phyloP scores from a whole-genome alignment of 345 rosid genomes.

The Corymbia maculata region DNA sequence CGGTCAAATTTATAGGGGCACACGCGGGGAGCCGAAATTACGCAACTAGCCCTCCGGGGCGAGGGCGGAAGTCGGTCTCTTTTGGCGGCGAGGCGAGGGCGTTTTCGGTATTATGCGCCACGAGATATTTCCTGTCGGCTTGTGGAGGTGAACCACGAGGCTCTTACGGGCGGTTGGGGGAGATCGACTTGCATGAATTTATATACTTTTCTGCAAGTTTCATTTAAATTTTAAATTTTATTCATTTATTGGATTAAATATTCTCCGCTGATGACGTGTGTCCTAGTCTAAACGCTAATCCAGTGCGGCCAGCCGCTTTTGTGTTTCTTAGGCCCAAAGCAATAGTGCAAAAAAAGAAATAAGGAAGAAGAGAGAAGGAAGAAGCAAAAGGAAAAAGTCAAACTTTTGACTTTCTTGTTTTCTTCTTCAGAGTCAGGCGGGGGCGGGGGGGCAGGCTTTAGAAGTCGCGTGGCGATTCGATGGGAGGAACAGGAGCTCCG shows the following conservation, averaged over 20 bases:
- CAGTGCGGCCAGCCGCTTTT: background rate
- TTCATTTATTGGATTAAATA: background rate
- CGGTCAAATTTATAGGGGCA: background rate
- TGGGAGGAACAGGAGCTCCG: background rate
- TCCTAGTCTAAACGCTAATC: background rate
- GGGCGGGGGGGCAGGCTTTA: background rate
- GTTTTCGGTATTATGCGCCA: background rate
- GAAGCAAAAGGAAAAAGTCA: background rate
- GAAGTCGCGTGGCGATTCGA: background rate
- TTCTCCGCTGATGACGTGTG: background rate
- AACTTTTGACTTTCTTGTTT: background rate
- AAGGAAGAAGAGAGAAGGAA: rapidly evolving
- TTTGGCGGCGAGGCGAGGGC: background rate
- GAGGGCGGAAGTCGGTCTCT: background rate
- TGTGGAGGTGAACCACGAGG: background rate
- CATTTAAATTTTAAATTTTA: background rate
- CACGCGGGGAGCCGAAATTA: background rate
- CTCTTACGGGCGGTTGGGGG: background rate
- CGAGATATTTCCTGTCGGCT: background rate
- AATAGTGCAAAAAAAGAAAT: background rate
- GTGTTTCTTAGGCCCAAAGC: slow-evolving; percentile 24
- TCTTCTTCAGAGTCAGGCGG: background rate
- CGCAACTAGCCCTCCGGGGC: background rate
- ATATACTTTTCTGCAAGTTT: background rate
- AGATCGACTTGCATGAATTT: background rate